Conservation (phyloP, 352 stramenopile genomes). For the Globisporangium solare region DNA sequence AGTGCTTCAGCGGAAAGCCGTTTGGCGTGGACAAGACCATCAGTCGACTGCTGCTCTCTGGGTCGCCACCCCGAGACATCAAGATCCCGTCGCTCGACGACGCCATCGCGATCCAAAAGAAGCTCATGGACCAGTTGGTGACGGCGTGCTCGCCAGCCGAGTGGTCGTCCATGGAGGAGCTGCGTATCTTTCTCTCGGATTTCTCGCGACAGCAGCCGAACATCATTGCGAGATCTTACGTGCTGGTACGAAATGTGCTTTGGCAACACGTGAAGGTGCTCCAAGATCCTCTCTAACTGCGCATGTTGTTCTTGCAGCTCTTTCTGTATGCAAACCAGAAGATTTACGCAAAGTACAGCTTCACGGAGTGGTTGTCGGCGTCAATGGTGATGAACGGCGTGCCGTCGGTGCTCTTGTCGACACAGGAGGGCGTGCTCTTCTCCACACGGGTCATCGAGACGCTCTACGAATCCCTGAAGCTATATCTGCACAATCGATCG, state of each 20-base stretch:
- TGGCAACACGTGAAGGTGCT: no score
- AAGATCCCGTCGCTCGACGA: conserved; percentile 56
- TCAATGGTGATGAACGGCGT: conserved; percentile 82
- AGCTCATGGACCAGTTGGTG: conserved; percentile 53
- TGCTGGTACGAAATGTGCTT: conserved; percentile 42
- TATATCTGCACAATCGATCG: conserved; percentile 76
- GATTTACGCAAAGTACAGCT: conserved; percentile 79
- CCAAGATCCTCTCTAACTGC: no score
- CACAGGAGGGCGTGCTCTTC: conserved; percentile 78
- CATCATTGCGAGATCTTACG: conserved; percentile 77
- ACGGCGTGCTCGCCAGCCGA: conserved; percentile 48
- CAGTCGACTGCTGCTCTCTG: conserved; percentile 62
- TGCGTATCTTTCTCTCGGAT: conserved; percentile 71
- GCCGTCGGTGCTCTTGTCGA: conserved; percentile 75
- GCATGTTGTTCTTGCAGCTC: conserved; percentile 50
- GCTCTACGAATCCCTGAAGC: conserved; percentile 79
- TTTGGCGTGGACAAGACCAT: conserved; percentile 76
- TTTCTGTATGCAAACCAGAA: conserved; percentile 85
- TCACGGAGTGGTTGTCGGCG: conserved; percentile 80
- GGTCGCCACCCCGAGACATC: conserved; percentile 67
- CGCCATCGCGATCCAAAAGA: conserved; percentile 40
- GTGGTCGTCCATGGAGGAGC: conserved; percentile 77
- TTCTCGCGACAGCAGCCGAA: conserved; percentile 65
- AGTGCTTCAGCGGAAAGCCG: conserved; percentile 61
- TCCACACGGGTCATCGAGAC: conserved; percentile 73